Evolutionary conservation across 1,139 yeast genomes (phyloP).

Genomic region (Petasospora rhodanensis): DNA sequence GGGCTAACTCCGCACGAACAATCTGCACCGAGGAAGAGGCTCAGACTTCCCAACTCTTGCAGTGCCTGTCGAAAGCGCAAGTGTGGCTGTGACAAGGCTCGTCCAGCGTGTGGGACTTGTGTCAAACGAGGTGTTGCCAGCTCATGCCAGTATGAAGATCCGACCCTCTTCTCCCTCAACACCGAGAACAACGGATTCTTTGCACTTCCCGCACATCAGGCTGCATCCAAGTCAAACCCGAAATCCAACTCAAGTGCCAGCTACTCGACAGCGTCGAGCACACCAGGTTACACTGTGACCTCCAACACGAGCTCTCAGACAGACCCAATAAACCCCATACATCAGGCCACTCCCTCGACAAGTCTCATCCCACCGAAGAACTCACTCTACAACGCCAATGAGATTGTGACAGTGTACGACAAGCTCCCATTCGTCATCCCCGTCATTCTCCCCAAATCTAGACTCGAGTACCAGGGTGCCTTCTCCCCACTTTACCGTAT

Average conservation of each 20-base stretch:
- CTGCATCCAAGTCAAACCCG: no score
- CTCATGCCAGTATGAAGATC: conserved; percentile 8
- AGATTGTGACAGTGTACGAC: neutral
- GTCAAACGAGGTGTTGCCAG: conserved; percentile 26
- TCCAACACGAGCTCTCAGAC: no score
- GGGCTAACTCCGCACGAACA: no score
- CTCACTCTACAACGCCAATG: conserved; percentile 3
- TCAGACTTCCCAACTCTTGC: conserved; percentile 10
- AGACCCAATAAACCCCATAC: no score
- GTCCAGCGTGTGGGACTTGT: conserved; percentile 54
- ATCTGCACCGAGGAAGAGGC: conserved; percentile 3
- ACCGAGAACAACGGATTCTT: no score
- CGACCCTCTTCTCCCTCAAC: neutral
- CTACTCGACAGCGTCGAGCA: no score
- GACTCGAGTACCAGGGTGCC: conserved; percentile 33
- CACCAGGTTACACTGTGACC: no score
- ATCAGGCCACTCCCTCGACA: neutral
- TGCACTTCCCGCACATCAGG: no score
- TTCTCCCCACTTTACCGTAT: conserved; percentile 32
- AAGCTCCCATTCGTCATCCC: conserved; percentile 21
- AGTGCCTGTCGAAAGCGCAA: conserved; percentile 28
- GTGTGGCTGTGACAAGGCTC: conserved; percentile 54
- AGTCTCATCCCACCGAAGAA: neutral
- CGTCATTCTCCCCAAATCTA: conserved; percentile 21
- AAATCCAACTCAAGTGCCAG: no score